Evolutionary conservation across 257 asterid species (phyloP).

Genomic region (Schizonepeta tenuifolia): DNA sequence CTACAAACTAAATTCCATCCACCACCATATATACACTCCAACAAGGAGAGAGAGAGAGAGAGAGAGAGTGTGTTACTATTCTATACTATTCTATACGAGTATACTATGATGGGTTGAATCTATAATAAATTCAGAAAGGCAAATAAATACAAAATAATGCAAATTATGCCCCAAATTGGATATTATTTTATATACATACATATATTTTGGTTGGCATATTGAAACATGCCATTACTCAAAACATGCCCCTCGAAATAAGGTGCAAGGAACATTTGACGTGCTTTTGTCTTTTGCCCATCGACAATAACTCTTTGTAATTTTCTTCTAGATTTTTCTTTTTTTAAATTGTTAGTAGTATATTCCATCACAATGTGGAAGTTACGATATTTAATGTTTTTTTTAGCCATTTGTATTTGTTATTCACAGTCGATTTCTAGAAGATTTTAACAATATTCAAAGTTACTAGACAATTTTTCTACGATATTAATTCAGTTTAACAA

Average conservation of each 20-base stretch:
- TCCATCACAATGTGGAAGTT: too few relatives aligned
- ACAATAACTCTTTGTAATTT: constrained; percentile 8
- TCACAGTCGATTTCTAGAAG: too few relatives aligned
- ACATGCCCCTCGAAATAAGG: constrained; percentile 59
- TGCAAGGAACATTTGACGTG: constrained; percentile 31
- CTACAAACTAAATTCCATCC: too few relatives aligned
- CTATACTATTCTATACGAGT: background rate
- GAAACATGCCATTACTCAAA: constrained; percentile 42
- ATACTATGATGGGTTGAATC: background rate
- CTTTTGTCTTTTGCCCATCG: constrained; percentile 27
- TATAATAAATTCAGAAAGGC: background rate
- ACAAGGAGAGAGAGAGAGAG: too few relatives aligned
- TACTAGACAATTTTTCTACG: too few relatives aligned
- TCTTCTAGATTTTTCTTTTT: background rate
- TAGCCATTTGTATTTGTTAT: too few relatives aligned
- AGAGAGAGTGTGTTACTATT: too few relatives aligned
- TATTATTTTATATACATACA: background rate
- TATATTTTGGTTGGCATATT: constrained; percentile 11
- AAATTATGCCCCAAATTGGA: background rate
- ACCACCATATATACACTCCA: too few relatives aligned
- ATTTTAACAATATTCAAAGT: too few relatives aligned
- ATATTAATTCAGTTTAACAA: too few relatives aligned
- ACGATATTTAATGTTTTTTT: too few relatives aligned
- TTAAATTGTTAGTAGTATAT: too few relatives aligned
- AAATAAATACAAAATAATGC: background rate